These are phyloP conservation scores for Magnolia changhungtana DNA, from an alignment of 164 flowering plant genomes.

Conservation along the genomic window DNA sequence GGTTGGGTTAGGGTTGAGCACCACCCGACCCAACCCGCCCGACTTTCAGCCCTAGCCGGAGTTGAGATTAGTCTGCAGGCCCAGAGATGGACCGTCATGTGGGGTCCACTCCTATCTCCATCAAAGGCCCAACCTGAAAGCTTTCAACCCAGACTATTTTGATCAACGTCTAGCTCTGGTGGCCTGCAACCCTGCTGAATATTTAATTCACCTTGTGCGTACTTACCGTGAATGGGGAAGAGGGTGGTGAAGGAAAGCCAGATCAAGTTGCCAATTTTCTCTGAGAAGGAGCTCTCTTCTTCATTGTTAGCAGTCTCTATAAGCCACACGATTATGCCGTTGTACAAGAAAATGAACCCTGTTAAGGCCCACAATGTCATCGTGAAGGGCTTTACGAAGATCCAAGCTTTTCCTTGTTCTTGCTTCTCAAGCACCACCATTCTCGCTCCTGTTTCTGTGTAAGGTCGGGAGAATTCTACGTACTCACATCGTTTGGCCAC, in stretches of 20 bases:
- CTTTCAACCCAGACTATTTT: too few relatives aligned
- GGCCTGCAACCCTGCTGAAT: too few relatives aligned
- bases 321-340: constrained; percentile 9
- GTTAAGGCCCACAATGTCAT: constrained; percentile 14
- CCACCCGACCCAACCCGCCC: too few relatives aligned
- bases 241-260: constrained; percentile 11
- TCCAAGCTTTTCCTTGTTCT: constrained; percentile 14
- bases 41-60: too few relatives aligned
- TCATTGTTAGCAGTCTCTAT: neutral
- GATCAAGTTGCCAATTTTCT: neutral
- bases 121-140: too few relatives aligned
- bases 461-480: constrained; percentile 31
- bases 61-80: too few relatives aligned
- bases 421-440: constrained; percentile 14
- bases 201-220: neutral
- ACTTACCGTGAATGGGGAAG: constrained; percentile 7
- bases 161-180: too few relatives aligned
- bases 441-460: constrained; percentile 15
- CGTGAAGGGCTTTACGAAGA: constrained; percentile 26
- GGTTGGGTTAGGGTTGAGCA: too few relatives aligned
- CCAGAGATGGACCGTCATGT: too few relatives aligned
- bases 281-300: neutral
- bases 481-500: constrained; percentile 19
- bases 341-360: neutral
- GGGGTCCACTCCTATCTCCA: too few relatives aligned